Base-by-base conservation (phyloP, 208 protist species). In the Angomonas ambiguus region DNA sequence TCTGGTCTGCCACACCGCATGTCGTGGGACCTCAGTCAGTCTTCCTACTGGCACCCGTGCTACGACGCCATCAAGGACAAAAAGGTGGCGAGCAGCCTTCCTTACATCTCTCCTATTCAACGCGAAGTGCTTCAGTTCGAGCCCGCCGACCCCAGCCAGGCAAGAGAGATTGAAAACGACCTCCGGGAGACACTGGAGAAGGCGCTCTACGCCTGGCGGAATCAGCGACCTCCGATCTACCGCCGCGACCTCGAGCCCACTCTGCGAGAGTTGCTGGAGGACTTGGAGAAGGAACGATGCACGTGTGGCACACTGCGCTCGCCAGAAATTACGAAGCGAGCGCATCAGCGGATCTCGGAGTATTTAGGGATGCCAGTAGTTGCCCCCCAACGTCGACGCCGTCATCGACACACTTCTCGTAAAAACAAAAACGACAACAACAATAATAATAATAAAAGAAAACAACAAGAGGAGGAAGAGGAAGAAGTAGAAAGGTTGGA, bases 1-100 rank as follows among this genome's bases (percentile, higher is more conserved):
- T 88, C 81, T 51, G 88, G 85, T 0, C 61, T 83, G 20, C 85
- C 88, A 30, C 83, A 91, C 62, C 77, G 83, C 70, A 94, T 94
- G 88, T 76, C 73, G 28, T 94, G 88, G 88, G 83, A 83, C 60
- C 62, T 94, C 5, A 22, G 74, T 32, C 73, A 82, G 60, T 56
- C 67, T 13, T 64, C 70, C 10, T 74, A 85, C 76, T 90, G 88
- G 88, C 69, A 87, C 18, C 82, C 83, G 25, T 91, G 83, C 73
- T 93, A 91, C 72, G 71, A 76, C 62, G 18, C 10, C 57, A 59
- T 51, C 16, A 67, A 67, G 1, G 78, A 87, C 58, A 53, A 69
- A 18, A 68, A 74, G 66, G 51, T 85, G 42, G 65, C 65, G 16
- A 55, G 56, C 2, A 80, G 74, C 64, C 32, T 82, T 6, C 74